A percentile compares a stretch with the other conserved stretches of the same genome.
phyloP scores from a whole-genome alignment of 768 basidiomycete genomes.

The Collybia nuda region DNA sequence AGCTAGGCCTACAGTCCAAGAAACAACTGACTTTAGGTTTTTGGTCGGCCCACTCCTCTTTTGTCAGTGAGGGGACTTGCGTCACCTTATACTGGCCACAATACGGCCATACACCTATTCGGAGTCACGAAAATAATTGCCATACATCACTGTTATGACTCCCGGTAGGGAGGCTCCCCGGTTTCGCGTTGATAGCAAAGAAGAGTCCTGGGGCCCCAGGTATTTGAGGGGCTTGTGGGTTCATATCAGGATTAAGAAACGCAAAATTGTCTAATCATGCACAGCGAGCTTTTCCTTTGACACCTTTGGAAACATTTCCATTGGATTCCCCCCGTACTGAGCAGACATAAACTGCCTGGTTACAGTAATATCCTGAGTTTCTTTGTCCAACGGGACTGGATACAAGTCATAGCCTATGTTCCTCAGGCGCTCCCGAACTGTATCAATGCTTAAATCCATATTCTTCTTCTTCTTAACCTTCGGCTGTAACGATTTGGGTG shows the following conservation, averaged over 20 bases:
- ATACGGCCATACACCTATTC: slow-evolving; percentile 11
- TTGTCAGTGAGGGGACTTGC: slow-evolving; percentile 8
- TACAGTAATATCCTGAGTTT: slow-evolving; percentile 23
- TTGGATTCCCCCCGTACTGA: slow-evolving; percentile 32
- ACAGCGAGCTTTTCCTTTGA: slow-evolving; percentile 9
- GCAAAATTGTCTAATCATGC: slow-evolving; percentile 30
- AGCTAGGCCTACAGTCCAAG: too few species aligned
- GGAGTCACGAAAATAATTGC: slow-evolving; percentile 5
- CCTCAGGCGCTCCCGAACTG: slow-evolving; percentile 9
- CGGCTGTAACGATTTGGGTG: slow-evolving; percentile 7
- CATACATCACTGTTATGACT: background rate
- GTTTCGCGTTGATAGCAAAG: slow-evolving; percentile 12
- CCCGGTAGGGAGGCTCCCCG: background rate
- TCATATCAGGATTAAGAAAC: slow-evolving; percentile 28
- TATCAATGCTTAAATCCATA: slow-evolving; percentile 2
- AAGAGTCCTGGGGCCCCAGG: slow-evolving; percentile 34
- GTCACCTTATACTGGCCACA: slow-evolving; percentile 13
- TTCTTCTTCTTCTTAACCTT: slow-evolving; percentile 15
- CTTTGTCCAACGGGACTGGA: slow-evolving; percentile 22
- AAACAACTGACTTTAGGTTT: slow-evolving; percentile 3
- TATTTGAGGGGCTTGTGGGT: slow-evolving; percentile 33
- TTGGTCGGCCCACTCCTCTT: slow-evolving; percentile 11
- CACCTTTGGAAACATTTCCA: slow-evolving; percentile 25
- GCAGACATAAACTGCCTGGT: slow-evolving; percentile 26
- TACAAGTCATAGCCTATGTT: slow-evolving; percentile 22